phyloP scores from a whole-genome alignment of 805 yeast genomes.

The Pichia insulana region DNA sequence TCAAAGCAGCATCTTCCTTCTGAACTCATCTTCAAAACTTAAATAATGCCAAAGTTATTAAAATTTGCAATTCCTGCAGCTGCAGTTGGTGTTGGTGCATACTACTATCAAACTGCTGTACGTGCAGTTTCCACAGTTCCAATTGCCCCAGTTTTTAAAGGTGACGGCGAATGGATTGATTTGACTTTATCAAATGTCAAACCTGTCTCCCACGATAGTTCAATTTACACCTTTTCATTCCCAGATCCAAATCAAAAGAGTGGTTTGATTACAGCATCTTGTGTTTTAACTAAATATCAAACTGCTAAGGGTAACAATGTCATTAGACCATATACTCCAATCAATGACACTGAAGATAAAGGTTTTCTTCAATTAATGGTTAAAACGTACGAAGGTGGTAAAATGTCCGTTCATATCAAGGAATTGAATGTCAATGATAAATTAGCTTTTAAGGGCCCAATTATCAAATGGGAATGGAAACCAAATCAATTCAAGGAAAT shows the following conservation, averaged over 20 bases:
- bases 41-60: constrained; percentile 8
- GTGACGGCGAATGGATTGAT: constrained; percentile 65
- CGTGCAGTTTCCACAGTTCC: constrained; percentile 20
- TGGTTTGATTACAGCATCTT: constrained; percentile 75
- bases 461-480: constrained; percentile 82
- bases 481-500: constrained; percentile 77
- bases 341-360: constrained; percentile 54
- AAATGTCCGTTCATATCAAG: constrained; percentile 68
- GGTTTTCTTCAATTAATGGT: constrained; percentile 76
- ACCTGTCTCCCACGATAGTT: constrained; percentile 54
- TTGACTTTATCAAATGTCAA: constrained; percentile 42
- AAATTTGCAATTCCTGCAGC: constrained; percentile 18
- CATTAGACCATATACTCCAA: constrained; percentile 85
- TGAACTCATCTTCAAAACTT: no score
- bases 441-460: constrained; percentile 88
- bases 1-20: no score
- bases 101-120: constrained; percentile 23
- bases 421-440: constrained; percentile 70
- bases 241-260: constrained; percentile 57
- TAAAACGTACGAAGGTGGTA: constrained; percentile 87
- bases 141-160: constrained; percentile 41
- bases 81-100: constrained; percentile 38
- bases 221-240: constrained; percentile 61
- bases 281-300: constrained; percentile 70
- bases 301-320: constrained; percentile 81